phyloP scores from a whole-genome alignment of 169 alveolate genomes.

The Babesia ovata region DNA sequence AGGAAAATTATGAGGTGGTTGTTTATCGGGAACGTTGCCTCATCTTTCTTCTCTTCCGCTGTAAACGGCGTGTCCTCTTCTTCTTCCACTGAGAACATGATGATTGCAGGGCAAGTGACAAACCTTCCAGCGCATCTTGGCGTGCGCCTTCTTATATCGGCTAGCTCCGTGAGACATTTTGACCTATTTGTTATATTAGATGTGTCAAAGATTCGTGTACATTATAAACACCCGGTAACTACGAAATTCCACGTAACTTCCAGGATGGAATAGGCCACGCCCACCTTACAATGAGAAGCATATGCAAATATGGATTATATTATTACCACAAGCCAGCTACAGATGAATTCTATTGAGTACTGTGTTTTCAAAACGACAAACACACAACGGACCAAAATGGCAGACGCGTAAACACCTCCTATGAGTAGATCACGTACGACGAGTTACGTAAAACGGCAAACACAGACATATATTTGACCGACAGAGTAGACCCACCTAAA shows the following conservation, averaged over 20 bases:
- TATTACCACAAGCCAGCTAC: too few relatives aligned
- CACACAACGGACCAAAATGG: too few relatives aligned
- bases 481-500: constrained; percentile 3
- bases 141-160: constrained; percentile 90
- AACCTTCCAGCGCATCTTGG: constrained; percentile 92
- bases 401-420: too few relatives aligned
- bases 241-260: too few relatives aligned
- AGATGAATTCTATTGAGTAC: too few relatives aligned
- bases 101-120: background rate
- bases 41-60: constrained; percentile 90
- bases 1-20: background rate
- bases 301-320: too few relatives aligned
- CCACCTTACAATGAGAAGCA: too few relatives aligned
- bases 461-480: background rate
- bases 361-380: too few relatives aligned
- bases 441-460: too few relatives aligned
- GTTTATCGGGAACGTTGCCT: constrained; percentile 87
- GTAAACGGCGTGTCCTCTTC: constrained; percentile 90
- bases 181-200: constrained; percentile 1
- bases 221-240: too few relatives aligned
- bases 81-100: constrained; percentile 85
- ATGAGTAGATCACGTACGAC: too few relatives aligned
- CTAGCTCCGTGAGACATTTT: constrained; percentile 93
- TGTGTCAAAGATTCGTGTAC: background rate
- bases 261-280: too few relatives aligned